Evolutionary conservation across 2,329 filamentous ascomycete genomes (phyloP), one percentile per base, ranked within the genome.

Genomic region (Septoria linicola): DNA sequence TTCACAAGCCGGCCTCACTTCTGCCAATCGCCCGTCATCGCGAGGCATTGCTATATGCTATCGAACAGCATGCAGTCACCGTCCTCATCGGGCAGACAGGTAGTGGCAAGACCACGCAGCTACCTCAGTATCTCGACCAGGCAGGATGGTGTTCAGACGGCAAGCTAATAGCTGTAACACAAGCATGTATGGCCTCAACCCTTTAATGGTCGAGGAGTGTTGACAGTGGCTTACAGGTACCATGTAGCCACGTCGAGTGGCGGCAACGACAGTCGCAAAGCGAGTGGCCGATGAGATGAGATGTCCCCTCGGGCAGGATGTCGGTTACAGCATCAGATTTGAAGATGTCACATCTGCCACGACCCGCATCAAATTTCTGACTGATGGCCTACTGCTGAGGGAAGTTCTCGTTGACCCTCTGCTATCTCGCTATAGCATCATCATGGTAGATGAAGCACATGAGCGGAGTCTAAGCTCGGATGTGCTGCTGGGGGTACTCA

Each of bases 401-500:
- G 93, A 99, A 72, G 93, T 92, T 21, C 79, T 99, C 3, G 88
- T 96, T 3, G 93, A 99, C 69, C 93, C 93, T 10, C 73, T 97
- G 3, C 73, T 99, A 30, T 93, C 88, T 16, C 81, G 89, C 8
- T 99, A 99, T 68, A 95, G 90, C 0, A 87, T 96, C 37, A 89
- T 99, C 62, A 96, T 99, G 89, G 87, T 99, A 6, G 93, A 99
- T 66, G 92, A 97, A 72, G 93, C 92, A 5, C 93, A 99, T 67
- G 92, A 97, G 71, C 80, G 93, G 47, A 96, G 90, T 41, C 80
- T 97, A 53, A 95, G 89, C 68, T 95, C 91, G 0, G 93, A 99
- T 66, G 82, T 99, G 10, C 76, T 97, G 6, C 79, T 99, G 3
- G 92, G 93, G 0, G 75, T 97, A 11, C 71, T 99, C 32, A 96